These are phyloP conservation scores for Sclerotinia subarctica DNA, from an alignment of 2,329 filamentous ascomycete genomes.

Conservation along the genomic window DNA sequence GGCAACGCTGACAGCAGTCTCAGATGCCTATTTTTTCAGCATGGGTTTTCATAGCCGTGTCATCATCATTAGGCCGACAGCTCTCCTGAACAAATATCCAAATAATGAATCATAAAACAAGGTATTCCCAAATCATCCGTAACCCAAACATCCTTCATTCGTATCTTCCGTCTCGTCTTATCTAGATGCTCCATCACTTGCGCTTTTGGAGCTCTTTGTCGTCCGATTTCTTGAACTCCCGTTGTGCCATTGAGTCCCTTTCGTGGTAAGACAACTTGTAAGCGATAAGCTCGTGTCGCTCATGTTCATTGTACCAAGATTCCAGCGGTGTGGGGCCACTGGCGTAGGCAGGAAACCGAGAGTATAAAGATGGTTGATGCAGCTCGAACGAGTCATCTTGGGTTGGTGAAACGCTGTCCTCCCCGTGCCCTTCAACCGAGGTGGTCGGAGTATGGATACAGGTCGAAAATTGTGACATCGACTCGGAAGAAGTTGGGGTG, in stretches of 20 bases:
- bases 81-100: neutral
- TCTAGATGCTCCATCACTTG: neutral
- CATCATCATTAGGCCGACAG: neutral
- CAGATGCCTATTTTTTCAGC: neutral
- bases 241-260: neutral
- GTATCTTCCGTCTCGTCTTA: neutral
- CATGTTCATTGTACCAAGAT: neutral
- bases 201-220: neutral
- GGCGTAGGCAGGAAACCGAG: neutral
- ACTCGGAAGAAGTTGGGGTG: neutral
- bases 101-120: neutral
- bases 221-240: neutral
- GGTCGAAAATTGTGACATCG: neutral
- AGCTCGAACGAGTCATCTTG: neutral
- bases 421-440: neutral
- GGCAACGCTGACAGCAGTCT: neutral
- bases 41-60: neutral
- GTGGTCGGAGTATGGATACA: neutral
- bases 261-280: neutral
- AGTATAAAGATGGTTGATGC: neutral
- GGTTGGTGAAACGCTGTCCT: too few species aligned
- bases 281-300: constrained; percentile 10
- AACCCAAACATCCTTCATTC: neutral
- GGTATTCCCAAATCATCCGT: neutral
- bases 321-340: neutral